A percentile compares a stretch with the other conserved stretches of the same genome.
Evolutionary conservation across 768 basidiomycete genomes (phyloP).

Genomic region (Porphyrellus cyaneotinctus): DNA sequence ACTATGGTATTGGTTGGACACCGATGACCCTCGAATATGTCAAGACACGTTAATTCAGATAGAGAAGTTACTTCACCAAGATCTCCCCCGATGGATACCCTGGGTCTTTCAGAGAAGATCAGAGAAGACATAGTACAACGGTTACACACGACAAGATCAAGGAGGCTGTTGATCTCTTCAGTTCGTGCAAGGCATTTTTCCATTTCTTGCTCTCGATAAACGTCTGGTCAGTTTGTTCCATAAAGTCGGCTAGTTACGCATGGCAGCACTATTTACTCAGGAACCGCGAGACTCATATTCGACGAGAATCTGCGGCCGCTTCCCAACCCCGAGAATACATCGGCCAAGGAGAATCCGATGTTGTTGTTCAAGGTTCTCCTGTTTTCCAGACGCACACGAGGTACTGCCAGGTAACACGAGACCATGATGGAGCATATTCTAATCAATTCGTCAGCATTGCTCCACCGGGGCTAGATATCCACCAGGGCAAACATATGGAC

Average conservation of each 20-base stretch:
- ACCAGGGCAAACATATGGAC: too few species aligned
- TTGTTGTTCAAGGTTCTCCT: too few species aligned
- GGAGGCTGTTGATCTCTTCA: slow-evolving; percentile 1
- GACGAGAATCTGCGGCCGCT: too few species aligned
- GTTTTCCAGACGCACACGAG: too few species aligned
- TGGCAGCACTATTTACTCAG: too few species aligned
- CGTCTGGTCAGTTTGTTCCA: background rate
- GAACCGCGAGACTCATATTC: too few species aligned
- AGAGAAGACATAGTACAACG: background rate
- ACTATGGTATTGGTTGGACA: slow-evolving; percentile 1
- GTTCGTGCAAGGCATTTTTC: background rate
- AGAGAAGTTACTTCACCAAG: background rate
- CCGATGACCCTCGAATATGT: background rate
- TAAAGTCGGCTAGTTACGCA: too few species aligned
- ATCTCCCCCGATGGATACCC: background rate
- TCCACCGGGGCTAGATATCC: too few species aligned
- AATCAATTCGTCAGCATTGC: too few species aligned
- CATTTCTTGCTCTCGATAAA: slow-evolving; percentile 2
- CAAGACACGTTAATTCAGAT: background rate
- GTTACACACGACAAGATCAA: background rate
- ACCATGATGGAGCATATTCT: too few species aligned
- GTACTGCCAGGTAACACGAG: too few species aligned
- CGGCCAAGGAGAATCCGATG: background rate
- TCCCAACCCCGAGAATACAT: too few species aligned
- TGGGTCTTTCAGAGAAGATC: background rate